Percentiles rank a stretch among this genome's conserved stretches.
Conservation (phyloP, 768 basidiomycete species). For the Lactarius indigo region DNA sequence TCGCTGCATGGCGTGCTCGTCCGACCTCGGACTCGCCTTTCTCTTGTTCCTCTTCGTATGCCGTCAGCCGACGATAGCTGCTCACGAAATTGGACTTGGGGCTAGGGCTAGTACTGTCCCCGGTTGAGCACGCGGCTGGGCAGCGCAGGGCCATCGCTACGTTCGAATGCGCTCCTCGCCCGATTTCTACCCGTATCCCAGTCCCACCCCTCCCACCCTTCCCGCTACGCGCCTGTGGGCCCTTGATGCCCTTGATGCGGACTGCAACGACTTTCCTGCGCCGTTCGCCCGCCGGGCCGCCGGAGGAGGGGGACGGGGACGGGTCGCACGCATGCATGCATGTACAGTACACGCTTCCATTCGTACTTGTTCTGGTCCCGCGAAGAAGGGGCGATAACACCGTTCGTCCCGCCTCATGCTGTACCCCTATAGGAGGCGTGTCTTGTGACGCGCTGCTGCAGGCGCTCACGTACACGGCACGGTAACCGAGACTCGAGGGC, state of each 20-base stretch:
- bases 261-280: background rate
- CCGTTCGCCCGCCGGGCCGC: too few species aligned
- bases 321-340: too few species aligned
- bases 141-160: background rate
- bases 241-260: background rate
- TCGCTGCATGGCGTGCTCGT: background rate
- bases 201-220: background rate
- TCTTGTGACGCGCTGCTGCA: too few species aligned
- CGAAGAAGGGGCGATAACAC: too few species aligned
- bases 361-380: too few species aligned
- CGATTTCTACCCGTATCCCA: background rate
- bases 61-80: too few species aligned
- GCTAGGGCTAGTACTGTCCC: constrained; percentile 98
- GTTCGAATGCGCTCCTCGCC: background rate
- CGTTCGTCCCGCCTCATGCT: background rate
- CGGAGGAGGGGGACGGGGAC: too few species aligned
- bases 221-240: background rate
- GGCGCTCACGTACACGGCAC: too few species aligned
- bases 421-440: background rate
- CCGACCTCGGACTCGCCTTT: background rate
- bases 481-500: too few species aligned
- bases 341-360: too few species aligned
- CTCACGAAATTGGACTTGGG: too few species aligned
- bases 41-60: background rate
- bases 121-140: constrained; percentile 59